Conservation (phyloP, 2,329 filamentous ascomycete genomes). For the Cordyceps cicadae region DNA sequence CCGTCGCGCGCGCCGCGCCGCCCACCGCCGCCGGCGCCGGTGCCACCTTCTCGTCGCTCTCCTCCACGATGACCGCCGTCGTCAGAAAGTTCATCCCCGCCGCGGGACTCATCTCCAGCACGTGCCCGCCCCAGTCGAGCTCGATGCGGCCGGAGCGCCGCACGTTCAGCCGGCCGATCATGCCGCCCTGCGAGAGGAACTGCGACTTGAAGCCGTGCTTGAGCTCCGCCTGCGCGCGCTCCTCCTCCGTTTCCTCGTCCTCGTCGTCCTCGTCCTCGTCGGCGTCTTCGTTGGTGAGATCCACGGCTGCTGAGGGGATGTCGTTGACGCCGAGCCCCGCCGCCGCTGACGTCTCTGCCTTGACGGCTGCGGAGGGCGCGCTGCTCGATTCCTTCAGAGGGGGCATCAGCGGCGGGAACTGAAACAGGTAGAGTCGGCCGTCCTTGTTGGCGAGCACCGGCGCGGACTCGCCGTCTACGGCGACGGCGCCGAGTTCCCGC, state of each 20-base stretch:
- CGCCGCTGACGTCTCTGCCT: slow-evolving; percentile 33
- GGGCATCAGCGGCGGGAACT: slow-evolving; percentile 55
- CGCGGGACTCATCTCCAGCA: slow-evolving; percentile 43
- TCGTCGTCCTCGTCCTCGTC: slow-evolving; percentile 19
- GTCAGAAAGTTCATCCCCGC: slow-evolving; percentile 49
- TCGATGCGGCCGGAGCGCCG: slow-evolving; percentile 55
- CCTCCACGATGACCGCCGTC: slow-evolving; percentile 51
- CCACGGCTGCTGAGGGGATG: slow-evolving; percentile 27
- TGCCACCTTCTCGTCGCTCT: slow-evolving; percentile 41
- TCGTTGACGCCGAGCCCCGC: slow-evolving; percentile 28
- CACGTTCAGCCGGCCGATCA: slow-evolving; percentile 51
- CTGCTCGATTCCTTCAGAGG: slow-evolving; percentile 34
- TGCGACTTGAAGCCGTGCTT: slow-evolving; percentile 29
- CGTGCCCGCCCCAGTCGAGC: slow-evolving; percentile 53
- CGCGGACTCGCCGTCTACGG: slow-evolving; percentile 21
- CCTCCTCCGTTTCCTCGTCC: slow-evolving; percentile 16
- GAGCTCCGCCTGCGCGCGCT: slow-evolving; percentile 25
- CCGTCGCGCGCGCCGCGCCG: neutral
- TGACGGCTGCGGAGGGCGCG: slow-evolving; percentile 25
- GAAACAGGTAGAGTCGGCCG: slow-evolving; percentile 55
- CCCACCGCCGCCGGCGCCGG: slow-evolving; percentile 27
- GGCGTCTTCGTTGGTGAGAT: slow-evolving; percentile 31
- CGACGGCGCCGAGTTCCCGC: slow-evolving; percentile 33
- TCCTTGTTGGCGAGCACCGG: slow-evolving; percentile 33
- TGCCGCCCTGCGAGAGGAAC: slow-evolving; percentile 43